Base-by-base conservation (phyloP, 2,329 filamentous ascomycete genomes). In the Myriosclerotinia curreyana region DNA sequence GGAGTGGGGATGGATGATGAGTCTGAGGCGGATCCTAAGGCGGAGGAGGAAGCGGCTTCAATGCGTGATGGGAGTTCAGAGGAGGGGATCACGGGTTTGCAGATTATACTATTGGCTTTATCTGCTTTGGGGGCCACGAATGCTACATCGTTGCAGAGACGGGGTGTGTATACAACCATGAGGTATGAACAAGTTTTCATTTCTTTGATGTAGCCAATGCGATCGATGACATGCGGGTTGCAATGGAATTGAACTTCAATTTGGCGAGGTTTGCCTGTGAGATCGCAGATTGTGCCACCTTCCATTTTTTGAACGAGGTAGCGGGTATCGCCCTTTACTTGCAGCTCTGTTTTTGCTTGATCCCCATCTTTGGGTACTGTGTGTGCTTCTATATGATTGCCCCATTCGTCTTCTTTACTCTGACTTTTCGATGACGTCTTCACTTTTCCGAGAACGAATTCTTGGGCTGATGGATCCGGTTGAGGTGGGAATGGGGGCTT, bases 151-250 rank as follows among this genome's bases (percentile, higher is more conserved):
- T 86, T 85, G 75, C 88, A 91, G n/a, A 91, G 81, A 12, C 87
- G 82, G 0, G 87, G 86, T 0, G 88, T 91, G 72, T 91, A 86
- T 63, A 91, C 83, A 11, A 90, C 83, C 86, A 91, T 89, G 50
- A 90, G 77, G 70, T 91, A 91, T 36, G 86, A 83, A 74, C 88
- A 91, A 28, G 86, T 91, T 44, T 82, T 83, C 5, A 87, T 81
- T 72, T 91, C 88, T 71, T 91, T 91, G 75, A 91, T 90, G 79
- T 87, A 86, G 28, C 84, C 85, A 71, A 91, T 90, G 20, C 83
- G 82, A 74, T 90, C 83, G 0, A 80, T 81, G 11, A 81, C 79
- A 66, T 86, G 82, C 0, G 86, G 86, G 70, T 88, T 83, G 76
- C 88, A 91, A 61, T 77, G 75, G 63, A 73, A 77, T 63, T 86